Percentiles rank a stretch among this genome's conserved stretches.
These are phyloP conservation scores for Ceratobasidium papillatum DNA, from an alignment of 1,284 basidiomycete genomes.

Conservation along the genomic window DNA sequence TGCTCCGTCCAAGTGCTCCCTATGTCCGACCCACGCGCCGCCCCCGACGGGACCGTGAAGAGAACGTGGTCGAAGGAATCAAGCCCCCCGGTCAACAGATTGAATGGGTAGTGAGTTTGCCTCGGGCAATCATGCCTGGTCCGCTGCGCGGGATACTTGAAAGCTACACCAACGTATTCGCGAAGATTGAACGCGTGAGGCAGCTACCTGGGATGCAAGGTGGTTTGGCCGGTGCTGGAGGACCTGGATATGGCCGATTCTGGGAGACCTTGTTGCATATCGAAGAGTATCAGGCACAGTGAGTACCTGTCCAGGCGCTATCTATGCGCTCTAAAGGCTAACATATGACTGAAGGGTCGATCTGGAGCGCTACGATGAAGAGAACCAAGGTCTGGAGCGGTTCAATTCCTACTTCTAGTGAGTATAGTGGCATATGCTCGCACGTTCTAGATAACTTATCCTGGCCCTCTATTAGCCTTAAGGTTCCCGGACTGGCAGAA, in stretches of 20 bases:
- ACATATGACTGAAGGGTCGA: slow-evolving; percentile 52
- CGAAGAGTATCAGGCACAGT: slow-evolving; percentile 69
- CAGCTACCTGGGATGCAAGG: slow-evolving; percentile 46
- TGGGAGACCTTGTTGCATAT: slow-evolving; percentile 66
- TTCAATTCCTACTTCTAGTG: slow-evolving; percentile 59
- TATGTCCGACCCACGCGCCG: slow-evolving; percentile 61
- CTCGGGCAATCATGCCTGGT: slow-evolving; percentile 50
- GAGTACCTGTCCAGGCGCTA: slow-evolving; percentile 47
- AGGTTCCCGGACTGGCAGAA: slow-evolving; percentile 69
- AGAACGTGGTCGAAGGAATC: slow-evolving; percentile 58
- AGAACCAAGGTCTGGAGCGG: slow-evolving; percentile 53
- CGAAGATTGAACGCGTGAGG: slow-evolving; percentile 24
- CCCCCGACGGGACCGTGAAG: slow-evolving; percentile 53
- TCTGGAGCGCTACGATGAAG: slow-evolving; percentile 65
- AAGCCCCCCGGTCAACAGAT: slow-evolving; percentile 56
- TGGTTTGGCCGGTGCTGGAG: slow-evolving; percentile 44
- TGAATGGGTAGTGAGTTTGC: slow-evolving; percentile 56
- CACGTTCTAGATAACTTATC: neutral
- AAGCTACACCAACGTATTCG: slow-evolving; percentile 17
- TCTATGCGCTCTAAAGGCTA: neutral
- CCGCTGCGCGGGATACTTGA: slow-evolving; percentile 24
- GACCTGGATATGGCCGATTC: slow-evolving; percentile 56
- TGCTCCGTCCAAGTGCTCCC: slow-evolving; percentile 60
- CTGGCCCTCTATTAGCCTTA: slow-evolving; percentile 54
- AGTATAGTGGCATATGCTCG: slow-evolving; percentile 45